Evolutionary conservation across 1,284 basidiomycete genomes (phyloP), one percentile per base, ranked within the genome.

Genomic region (Inonotus hispidus): DNA sequence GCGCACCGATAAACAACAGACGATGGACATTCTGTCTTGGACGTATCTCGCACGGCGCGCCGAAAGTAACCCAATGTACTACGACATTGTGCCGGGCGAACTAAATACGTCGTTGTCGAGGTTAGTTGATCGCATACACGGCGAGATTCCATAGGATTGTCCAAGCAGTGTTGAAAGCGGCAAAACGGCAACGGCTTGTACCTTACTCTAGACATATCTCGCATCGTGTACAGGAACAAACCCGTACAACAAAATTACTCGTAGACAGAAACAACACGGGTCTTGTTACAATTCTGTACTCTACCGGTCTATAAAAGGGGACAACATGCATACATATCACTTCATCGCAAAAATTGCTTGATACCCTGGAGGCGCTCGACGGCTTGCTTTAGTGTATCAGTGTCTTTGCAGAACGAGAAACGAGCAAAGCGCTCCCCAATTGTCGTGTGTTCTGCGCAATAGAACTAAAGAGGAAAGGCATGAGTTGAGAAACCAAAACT

Each of bases 351-450:
- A 73, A 82, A 95, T 63, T 92, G 83, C 68, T 83, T 84, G 66
- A 98, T 77, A 19, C 77, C 77, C 70, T 88, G 81, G 49, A 98
- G 75, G 23, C 92, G 83, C 69, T 92, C 87, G 35, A 86, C 87
- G 19, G 95, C 95, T 43, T 77, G 77, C 66, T 79, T 83, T 39
- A 98, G 79, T 0, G 92, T 93, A 47, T 92, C 92, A 27, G 85
- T 67, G 68, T 97, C 94, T 71, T 97, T 97, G 80, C 94, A 96
- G 79, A 96, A 97, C 1, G 93, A 88, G 72, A 98, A 95, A 56
- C 95, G 84, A 29, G 84, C 87, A 70, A 88, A 97, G 58, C 80
- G 85, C 73, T 95, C 93, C 39, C 95, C 95, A 60, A 97, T 92
- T 55, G 76, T 73, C 46, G 85, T 81, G 71, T 97, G 93, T 62